Percentiles rank a stretch among this genome's conserved stretches.
phyloP scores from a whole-genome alignment of 2,329 filamentous ascomycete genomes.

The Fusarium penzigii region DNA sequence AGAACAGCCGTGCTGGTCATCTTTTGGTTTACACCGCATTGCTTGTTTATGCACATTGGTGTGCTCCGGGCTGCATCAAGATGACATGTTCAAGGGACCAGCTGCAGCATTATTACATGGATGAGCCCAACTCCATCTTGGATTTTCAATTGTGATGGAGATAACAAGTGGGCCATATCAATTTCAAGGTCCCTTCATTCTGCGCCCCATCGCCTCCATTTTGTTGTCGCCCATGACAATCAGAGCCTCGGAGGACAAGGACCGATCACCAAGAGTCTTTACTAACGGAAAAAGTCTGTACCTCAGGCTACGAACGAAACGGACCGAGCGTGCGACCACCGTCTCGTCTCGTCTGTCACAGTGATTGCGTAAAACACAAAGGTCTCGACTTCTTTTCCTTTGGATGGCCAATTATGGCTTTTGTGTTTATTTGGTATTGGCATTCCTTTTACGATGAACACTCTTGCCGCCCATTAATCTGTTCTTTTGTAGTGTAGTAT shows the following conservation, averaged over 20 bases:
- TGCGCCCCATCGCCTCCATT: constrained; percentile 13
- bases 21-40: neutral
- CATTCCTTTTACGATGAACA: neutral
- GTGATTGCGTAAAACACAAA: constrained; percentile 13
- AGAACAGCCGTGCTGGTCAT: neutral
- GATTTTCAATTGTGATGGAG: constrained; percentile 16
- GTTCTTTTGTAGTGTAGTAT: no score
- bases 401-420: constrained; percentile 14
- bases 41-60: neutral
- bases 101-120: constrained; percentile 5
- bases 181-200: constrained; percentile 17
- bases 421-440: constrained; percentile 4
- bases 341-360: neutral
- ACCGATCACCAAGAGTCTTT: neutral
- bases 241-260: constrained; percentile 8
- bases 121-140: constrained; percentile 18
- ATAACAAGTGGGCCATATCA: constrained; percentile 28
- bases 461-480: no score
- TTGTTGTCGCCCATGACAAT: constrained; percentile 28
- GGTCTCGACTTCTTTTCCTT: constrained; percentile 4
- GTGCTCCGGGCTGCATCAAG: neutral
- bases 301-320: constrained; percentile 10
- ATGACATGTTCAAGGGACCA: neutral
- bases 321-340: neutral
- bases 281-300: constrained; percentile 5